Percentiles rank a stretch among this genome's conserved stretches.
Conservation (phyloP, 352 stramenopile genomes). For the Phytophthora hybrid region DNA sequence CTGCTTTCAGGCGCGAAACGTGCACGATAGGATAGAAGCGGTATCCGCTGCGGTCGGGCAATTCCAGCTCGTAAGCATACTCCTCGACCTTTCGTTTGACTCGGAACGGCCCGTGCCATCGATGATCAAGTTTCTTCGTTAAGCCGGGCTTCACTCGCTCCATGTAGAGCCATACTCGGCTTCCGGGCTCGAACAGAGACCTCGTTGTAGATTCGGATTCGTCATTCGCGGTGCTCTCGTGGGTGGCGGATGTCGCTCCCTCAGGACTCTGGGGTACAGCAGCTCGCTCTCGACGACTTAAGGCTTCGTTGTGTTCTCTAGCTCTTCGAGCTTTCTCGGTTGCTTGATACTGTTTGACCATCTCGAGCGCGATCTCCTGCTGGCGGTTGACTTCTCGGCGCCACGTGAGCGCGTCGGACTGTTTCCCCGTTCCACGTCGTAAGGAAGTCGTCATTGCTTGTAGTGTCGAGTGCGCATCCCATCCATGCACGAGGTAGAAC, state of each 20-base stretch:
- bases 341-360: constrained; percentile 9
- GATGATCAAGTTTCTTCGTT: background rate
- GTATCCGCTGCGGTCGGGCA: background rate
- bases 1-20: background rate
- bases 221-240: background rate
- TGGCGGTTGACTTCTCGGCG: background rate
- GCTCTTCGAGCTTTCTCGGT: constrained; percentile 6
- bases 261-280: background rate
- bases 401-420: background rate
- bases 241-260: no score
- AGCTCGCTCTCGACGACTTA: background rate
- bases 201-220: background rate
- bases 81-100: no score
- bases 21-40: background rate
- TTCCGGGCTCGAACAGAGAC: background rate
- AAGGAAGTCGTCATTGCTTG: background rate
- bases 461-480: background rate
- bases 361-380: constrained; percentile 3
- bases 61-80: background rate
- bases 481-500: background rate
- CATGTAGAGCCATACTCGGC: constrained; percentile 16
- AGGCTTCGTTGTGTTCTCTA: constrained; percentile 7
- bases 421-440: background rate
- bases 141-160: constrained; percentile 13
- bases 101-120: no score